phyloP scores from a whole-genome alignment of 1,284 basidiomycete species.

The Sparassis latifolia region DNA sequence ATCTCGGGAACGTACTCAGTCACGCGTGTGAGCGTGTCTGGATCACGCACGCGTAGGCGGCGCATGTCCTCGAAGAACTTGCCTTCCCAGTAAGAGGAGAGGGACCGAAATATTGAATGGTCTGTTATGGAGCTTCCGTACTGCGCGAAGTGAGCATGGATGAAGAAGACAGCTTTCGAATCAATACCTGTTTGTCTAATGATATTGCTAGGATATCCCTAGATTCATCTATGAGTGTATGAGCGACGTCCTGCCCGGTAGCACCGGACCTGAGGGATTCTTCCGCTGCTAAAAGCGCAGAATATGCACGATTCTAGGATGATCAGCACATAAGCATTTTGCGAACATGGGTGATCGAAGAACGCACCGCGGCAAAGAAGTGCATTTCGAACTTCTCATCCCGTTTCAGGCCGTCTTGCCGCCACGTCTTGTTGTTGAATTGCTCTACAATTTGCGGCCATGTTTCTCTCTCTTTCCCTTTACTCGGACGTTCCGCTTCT shows the following conservation, averaged over 20 bases:
- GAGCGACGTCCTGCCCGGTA: slow-evolving; percentile 41
- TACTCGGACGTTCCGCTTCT: slow-evolving; percentile 36
- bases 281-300: slow-evolving; percentile 43
- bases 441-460: slow-evolving; percentile 51
- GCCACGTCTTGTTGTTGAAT: slow-evolving; percentile 56
- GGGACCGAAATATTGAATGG: slow-evolving; percentile 78
- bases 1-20: slow-evolving; percentile 98
- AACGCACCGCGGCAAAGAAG: slow-evolving; percentile 65
- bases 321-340: slow-evolving; percentile 10
- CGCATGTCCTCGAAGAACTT: slow-evolving; percentile 93
- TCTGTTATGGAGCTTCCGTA: slow-evolving; percentile 80
- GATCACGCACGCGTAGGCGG: slow-evolving; percentile 78
- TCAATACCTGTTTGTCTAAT: slow-evolving; percentile 68
- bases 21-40: slow-evolving; percentile 91
- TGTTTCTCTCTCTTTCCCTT: slow-evolving; percentile 41
- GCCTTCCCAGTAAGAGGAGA: slow-evolving; percentile 88
- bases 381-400: slow-evolving; percentile 93
- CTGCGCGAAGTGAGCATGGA: slow-evolving; percentile 33
- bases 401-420: slow-evolving; percentile 59
- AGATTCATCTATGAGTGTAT: slow-evolving; percentile 63
- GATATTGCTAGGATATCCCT: slow-evolving; percentile 70
- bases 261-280: slow-evolving; percentile 34
- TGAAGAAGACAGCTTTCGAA: background rate
- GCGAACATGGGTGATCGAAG: background rate
- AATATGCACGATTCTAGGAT: slow-evolving; percentile 44